Percentiles rank a stretch among this genome's conserved stretches.
Conservation (phyloP, 345 rosid genomes). For the Eucalyptus grandis region DNA sequence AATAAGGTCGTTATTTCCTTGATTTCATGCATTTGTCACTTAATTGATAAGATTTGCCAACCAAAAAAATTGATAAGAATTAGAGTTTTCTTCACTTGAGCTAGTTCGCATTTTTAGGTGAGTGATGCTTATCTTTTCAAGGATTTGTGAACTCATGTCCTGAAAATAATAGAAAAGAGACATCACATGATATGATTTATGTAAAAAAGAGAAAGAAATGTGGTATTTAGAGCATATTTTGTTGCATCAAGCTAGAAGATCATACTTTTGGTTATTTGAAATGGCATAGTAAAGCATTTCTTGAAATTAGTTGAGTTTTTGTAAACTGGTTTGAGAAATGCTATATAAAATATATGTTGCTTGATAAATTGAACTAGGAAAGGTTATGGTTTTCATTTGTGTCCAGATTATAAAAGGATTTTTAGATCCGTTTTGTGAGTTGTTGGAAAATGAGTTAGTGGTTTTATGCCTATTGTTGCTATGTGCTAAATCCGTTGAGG, state of each 20-base stretch:
- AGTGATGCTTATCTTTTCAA: neutral
- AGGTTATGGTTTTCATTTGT: neutral
- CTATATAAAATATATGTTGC: neutral
- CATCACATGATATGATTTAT: neutral
- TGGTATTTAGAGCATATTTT: neutral
- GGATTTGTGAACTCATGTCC: neutral
- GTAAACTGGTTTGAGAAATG: neutral
- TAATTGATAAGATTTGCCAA: neutral
- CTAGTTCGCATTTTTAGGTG: neutral
- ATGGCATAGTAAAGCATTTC: neutral
- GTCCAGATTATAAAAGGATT: neutral
- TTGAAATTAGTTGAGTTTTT: neutral
- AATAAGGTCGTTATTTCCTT: neutral
- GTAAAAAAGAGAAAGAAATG: neutral
- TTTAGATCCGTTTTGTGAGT: neutral
- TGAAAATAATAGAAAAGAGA: neutral
- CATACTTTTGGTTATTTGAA: neutral
- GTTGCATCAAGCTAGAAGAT: neutral
- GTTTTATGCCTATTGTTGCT: neutral
- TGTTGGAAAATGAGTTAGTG: neutral
- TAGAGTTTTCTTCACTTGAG: neutral
- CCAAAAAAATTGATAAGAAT: neutral
- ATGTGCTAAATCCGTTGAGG: neutral
- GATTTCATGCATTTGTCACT: neutral
- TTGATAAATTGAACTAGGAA: neutral